A percentile compares a stretch with the other conserved stretches of the same genome.
Evolutionary conservation across 2,329 filamentous ascomycete genomes (phyloP).

Genomic region (Nemania abortiva): DNA sequence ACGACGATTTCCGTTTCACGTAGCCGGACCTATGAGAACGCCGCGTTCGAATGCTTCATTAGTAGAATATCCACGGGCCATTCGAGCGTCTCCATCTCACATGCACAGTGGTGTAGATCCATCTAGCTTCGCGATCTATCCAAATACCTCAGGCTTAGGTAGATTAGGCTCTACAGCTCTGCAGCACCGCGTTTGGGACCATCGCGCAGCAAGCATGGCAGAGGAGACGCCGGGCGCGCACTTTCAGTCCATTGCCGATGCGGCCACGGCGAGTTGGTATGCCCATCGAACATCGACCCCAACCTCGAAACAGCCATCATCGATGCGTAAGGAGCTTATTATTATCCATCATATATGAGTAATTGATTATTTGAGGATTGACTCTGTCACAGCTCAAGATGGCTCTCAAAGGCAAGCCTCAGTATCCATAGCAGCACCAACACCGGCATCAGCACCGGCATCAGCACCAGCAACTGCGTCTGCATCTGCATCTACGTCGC

Average conservation of each 20-base stretch:
- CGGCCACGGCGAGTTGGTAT: slow-evolving; percentile 45
- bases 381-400: slow-evolving; percentile 11
- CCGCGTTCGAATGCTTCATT: too few species aligned
- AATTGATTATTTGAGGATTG: background rate
- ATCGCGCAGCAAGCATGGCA: slow-evolving; percentile 30
- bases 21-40: too few species aligned
- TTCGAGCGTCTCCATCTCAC: too few species aligned
- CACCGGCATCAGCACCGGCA: slow-evolving; percentile 6
- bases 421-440: background rate
- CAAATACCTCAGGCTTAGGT: too few species aligned
- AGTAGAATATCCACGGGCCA: too few species aligned
- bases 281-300: slow-evolving; percentile 43
- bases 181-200: too few species aligned
- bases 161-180: background rate
- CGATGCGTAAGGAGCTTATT: slow-evolving; percentile 31
- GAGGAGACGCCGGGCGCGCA: slow-evolving; percentile 28
- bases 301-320: slow-evolving; percentile 28
- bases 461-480: slow-evolving; percentile 5
- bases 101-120: too few species aligned
- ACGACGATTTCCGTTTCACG: too few species aligned
- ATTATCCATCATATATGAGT: background rate
- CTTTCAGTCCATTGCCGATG: slow-evolving; percentile 43
- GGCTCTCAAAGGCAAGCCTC: slow-evolving; percentile 1
- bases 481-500: background rate
- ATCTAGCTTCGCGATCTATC: too few species aligned